Percentiles rank a stretch among this genome's conserved stretches.
Conservation (phyloP, 371 early-diverging fungal species). For the Rhizomucor pusillus region DNA sequence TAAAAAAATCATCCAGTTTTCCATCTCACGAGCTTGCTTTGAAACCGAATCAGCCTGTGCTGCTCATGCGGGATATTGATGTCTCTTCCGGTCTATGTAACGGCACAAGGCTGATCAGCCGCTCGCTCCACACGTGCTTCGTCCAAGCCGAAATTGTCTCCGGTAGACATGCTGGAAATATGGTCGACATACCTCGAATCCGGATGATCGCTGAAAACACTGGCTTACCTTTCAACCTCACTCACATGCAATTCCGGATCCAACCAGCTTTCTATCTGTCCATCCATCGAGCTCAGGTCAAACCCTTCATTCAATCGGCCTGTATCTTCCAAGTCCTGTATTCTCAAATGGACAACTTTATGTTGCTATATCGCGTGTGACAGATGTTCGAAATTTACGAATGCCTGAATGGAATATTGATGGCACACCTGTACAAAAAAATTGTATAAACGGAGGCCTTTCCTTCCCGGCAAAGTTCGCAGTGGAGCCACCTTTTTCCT, state of each 20-base stretch:
- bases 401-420: background rate
- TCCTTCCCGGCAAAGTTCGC: too few relatives aligned
- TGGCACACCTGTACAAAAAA: background rate
- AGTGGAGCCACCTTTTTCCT: too few relatives aligned
- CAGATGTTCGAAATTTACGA: background rate
- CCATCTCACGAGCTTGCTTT: conserved; percentile 16
- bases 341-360: conserved; percentile 20
- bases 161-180: background rate
- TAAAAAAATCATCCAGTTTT: too few relatives aligned
- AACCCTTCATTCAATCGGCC: conserved; percentile 12
- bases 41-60: conserved; percentile 21
- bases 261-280: conserved; percentile 17
- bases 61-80: conserved; percentile 18
- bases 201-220: background rate
- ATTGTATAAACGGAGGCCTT: conserved; percentile 1
- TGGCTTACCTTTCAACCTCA: background rate
- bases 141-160: background rate
- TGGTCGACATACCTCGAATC: conserved; percentile 1
- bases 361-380: conserved; percentile 16
- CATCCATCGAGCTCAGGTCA: conserved; percentile 24
- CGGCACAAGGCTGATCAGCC: conserved; percentile 10
- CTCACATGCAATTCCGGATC: conserved; percentile 16
- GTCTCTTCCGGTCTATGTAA: conserved; percentile 14
- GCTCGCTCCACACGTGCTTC: background rate
- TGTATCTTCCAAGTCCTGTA: conserved; percentile 16